phyloP scores from a whole-genome alignment of 495 filamentous ascomycete species.

The Podospora anserina region DNA sequence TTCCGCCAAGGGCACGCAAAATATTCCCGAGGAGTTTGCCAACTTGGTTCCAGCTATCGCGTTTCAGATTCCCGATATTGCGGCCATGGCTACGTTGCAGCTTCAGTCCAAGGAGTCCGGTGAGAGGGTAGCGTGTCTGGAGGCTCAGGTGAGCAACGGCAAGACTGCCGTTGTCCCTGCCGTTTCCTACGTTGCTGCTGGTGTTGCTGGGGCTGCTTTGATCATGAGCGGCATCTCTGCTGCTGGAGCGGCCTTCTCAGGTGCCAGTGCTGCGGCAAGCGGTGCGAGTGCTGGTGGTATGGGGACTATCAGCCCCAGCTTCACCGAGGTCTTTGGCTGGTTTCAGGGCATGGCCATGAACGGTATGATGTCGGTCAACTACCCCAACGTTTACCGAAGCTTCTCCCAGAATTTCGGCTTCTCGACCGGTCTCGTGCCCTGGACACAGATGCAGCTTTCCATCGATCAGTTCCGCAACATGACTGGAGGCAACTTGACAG shows the following conservation, averaged over 20 bases:
- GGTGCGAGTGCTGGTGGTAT: conserved; percentile 57
- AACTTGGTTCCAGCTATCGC: conserved; percentile 82
- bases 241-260: conserved; percentile 55
- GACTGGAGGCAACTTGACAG: conserved; percentile 85
- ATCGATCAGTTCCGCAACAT: conserved; percentile 79
- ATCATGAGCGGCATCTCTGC: conserved; percentile 71
- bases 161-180: conserved; percentile 72
- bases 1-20: conserved; percentile 62
- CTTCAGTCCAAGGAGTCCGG: conserved; percentile 60
- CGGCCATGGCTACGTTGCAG: conserved; percentile 77
- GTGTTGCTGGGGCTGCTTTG: conserved; percentile 82
- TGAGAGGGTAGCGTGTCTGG: conserved; percentile 73
- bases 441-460: conserved; percentile 70
- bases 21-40: conserved; percentile 66
- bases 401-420: conserved; percentile 94
- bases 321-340: conserved; percentile 81
- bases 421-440: conserved; percentile 79
- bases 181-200: conserved; percentile 80
- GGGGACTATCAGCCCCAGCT: conserved; percentile 72
- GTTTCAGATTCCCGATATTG: conserved; percentile 86
- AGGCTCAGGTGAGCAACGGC: conserved; percentile 79
- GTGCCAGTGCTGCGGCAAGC: conserved; percentile 38
- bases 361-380: conserved; percentile 88
- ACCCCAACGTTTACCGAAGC: conserved; percentile 79
- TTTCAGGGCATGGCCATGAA: conserved; percentile 94